Percentiles rank a stretch among this genome's conserved stretches.
These are phyloP conservation scores for Naganishia randhawae DNA, from an alignment of 768 basidiomycete genomes.

Conservation along the genomic window DNA sequence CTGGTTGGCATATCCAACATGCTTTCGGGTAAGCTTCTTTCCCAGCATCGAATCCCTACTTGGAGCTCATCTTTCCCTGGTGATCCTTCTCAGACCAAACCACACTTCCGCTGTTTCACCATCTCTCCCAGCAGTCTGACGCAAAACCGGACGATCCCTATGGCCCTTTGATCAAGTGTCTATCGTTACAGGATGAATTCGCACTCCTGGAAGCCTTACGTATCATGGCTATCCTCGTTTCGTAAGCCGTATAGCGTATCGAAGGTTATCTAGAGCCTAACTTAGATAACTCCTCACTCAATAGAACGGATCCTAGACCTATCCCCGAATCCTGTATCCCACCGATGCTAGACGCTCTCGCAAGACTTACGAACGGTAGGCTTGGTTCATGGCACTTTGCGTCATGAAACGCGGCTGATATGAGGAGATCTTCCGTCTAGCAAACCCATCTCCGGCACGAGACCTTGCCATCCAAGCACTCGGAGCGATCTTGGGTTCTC, in stretches of 20 bases:
- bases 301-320: slow-evolving; percentile 46
- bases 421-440: not conserved
- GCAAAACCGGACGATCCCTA: slow-evolving; percentile 39
- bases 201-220: slow-evolving; percentile 86
- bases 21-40: slow-evolving; percentile 61
- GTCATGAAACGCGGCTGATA: not conserved
- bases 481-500: slow-evolving; percentile 75
- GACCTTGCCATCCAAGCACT: slow-evolving; percentile 90
- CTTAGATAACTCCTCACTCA: not conserved
- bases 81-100: slow-evolving; percentile 31
- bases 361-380: slow-evolving; percentile 55
- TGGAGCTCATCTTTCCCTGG: slow-evolving; percentile 11
- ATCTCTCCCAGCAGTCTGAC: slow-evolving; percentile 25
- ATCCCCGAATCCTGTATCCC: slow-evolving; percentile 36
- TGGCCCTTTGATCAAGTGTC: slow-evolving; percentile 56
- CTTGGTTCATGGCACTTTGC: not conserved
- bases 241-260: slow-evolving; percentile 8
- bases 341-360: slow-evolving; percentile 52
- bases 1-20: slow-evolving; percentile 78
- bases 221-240: slow-evolving; percentile 76
- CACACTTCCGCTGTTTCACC: slow-evolving; percentile 45
- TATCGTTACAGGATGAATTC: slow-evolving; percentile 87
- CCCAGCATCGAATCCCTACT: not conserved
- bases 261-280: not conserved
- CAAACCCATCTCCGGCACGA: slow-evolving; percentile 52